phyloP scores from a whole-genome alignment of 2,329 filamentous ascomycete genomes.

The Venturia carpophila region DNA sequence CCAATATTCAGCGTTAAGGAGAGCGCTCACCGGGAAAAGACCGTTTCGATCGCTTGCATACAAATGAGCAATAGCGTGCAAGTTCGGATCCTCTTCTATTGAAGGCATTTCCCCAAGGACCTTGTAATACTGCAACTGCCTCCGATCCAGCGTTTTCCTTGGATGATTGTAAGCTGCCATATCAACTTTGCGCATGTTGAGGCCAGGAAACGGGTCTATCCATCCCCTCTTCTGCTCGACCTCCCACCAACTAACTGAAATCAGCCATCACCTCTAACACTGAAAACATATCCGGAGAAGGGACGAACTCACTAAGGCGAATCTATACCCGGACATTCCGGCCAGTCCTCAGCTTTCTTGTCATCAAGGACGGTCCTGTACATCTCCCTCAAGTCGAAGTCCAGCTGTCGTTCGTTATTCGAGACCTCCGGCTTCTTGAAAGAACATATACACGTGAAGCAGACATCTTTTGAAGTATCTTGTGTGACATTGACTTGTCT shows the following conservation, averaged over 20 bases:
- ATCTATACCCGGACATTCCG: conserved; percentile 31
- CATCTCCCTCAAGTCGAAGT: conserved; percentile 28
- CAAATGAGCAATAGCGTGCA: conserved; percentile 51
- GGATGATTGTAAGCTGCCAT: conserved; percentile 43
- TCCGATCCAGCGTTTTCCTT: conserved; percentile 30
- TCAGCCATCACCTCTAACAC: conserved; percentile 22
- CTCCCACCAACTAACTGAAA: conserved; percentile 21
- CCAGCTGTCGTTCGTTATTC: conserved; percentile 30
- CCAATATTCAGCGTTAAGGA: background rate
- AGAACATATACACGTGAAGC: conserved; percentile 46
- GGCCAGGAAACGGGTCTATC: conserved; percentile 29
- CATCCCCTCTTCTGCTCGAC: conserved; percentile 12
- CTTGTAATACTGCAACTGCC: conserved; percentile 40
- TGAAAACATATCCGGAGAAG: background rate
- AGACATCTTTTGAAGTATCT: conserved; percentile 35
- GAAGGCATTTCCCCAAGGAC: conserved; percentile 33
- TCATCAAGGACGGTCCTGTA: conserved; percentile 30
- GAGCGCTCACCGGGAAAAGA: conserved; percentile 14
- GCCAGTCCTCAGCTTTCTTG: conserved; percentile 25
- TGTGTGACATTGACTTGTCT: conserved; percentile 47
- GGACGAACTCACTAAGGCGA: conserved; percentile 26
- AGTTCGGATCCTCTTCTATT: conserved; percentile 34
- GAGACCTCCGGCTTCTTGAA: conserved; percentile 42
- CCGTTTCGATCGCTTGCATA: conserved; percentile 49
- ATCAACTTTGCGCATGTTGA: conserved; percentile 46